Base-by-base conservation (phyloP, 179 eudicot genomes). In the Beta lomatogona region DNA sequence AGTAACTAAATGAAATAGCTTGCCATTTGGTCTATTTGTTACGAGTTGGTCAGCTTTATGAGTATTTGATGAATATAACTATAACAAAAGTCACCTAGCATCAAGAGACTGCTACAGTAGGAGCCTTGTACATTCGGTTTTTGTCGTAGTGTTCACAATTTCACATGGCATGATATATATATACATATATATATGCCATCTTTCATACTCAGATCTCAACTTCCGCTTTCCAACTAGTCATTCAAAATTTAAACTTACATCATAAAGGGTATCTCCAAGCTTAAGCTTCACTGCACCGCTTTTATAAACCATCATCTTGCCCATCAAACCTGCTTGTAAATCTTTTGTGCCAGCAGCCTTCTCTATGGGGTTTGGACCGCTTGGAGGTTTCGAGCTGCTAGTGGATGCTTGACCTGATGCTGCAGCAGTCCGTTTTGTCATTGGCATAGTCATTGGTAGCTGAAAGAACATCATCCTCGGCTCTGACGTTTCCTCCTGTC, bases 231-330 rank as follows among this genome's bases (percentile, higher is more conserved):
- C 69, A 73, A 21, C 45, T 68, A n/a, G 66, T 65, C 22, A 59
- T 71, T 41, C 12, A 66, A 31, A 36, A 6, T 45, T 60, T 46
- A 21, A 3, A 59, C 97, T 95, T 80, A 95, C 99, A 86, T 95
- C 90, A 80, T 86, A 93, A 73, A 88, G 85, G 79, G 83, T 88
- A 75, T 95, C 95, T 9, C 99, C 99, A 77, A 95, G 89, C 86
- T 91, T 93, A 81, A 95, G 86, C 89, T 95, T 95, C 50, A 95
- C 89, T 8, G 87, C 88, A 58, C 99, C 99, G 83, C 93, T 95
- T 67, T 65, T 91, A 84, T 95, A 93, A 12, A 95, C 93, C 52
- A 89, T 77, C 88, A 95, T 70, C 82, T 95, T 95, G 3, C 98
- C 98, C 91, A 95, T 91, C 54, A 78, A 52, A 59, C 98, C 97